Base-by-base conservation (phyloP, 768 basidiomycete genomes). In the Omphalotus guepiniiformis region DNA sequence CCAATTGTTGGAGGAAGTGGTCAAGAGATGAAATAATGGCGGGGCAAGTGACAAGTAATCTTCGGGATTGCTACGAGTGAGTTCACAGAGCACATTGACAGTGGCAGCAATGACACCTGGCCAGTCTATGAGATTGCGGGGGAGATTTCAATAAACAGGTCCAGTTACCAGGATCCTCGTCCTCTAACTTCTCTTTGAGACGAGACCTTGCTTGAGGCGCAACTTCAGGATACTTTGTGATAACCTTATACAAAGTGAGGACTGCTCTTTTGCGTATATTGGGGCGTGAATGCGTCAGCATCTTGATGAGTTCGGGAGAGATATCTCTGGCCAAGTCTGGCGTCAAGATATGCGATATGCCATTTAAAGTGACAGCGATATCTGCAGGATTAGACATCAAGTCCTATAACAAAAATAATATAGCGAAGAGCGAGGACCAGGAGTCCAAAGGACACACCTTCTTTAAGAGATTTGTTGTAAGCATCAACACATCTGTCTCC, bases 1-100 rank as follows among this genome's bases (percentile, higher is more conserved):
- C 96, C 96, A 99, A 58, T 99, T 99, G 64, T 99, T 98, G 8
- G 89, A 87, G 9, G 93, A 93, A 2, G 85, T 92, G 0, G 92
- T 96, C 50, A 99, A 70, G 9, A 98, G 76, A 58, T 89, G 91
- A 64, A 98, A 99, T 45, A 98, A 65, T 56, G 89, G 88, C 8
- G 96, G 96, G 2, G 95, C 96, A 32, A 99, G 67, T 3, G 83
- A 73, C 6, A 99, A 74, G 60, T 92, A 93, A 50, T 88, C 87
- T 49, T 71, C 68, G 6, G 94, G 92, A 52, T 84, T 83, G 37
- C 78, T 73, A 48, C 90, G 79, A 11, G 90, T 87, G 29, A 97
- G 75, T 67, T 99, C 96, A 62, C 93, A 95, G 4, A 99, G 71
- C 32, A 96, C 88, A 52, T 96, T 97, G 46, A 98, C 85, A 0